Conservation (phyloP, 306 rosid species). For the Bauhinia variegata region DNA sequence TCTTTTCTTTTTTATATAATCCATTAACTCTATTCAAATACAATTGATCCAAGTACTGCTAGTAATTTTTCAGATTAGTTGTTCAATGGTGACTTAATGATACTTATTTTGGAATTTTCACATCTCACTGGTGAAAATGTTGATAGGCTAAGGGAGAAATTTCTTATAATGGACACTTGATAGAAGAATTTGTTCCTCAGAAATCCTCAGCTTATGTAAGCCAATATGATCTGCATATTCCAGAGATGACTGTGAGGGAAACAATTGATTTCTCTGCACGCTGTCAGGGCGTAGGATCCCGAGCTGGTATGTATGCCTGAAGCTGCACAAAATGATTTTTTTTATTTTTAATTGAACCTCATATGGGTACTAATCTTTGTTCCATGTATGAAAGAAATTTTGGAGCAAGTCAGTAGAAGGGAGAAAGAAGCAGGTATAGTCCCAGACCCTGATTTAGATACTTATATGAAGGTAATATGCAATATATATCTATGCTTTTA, state of each 20-base stretch:
- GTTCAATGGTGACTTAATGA: conserved; percentile 29
- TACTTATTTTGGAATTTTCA: conserved; percentile 34
- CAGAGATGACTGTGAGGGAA: conserved; percentile 84
- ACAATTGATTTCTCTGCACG: conserved; percentile 73
- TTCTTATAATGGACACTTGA: conserved; percentile 61
- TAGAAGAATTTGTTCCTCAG: conserved; percentile 67
- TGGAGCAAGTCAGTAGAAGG: conserved; percentile 64
- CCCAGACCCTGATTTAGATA: conserved; percentile 78
- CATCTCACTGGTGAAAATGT: background rate
- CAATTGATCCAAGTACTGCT: background rate
- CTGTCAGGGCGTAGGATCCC: conserved; percentile 75
- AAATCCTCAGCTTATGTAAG: conserved; percentile 74
- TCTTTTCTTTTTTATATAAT: conserved; percentile 7
- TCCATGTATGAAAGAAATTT: conserved; percentile 46
- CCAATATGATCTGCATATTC: conserved; percentile 67
- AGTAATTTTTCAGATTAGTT: background rate
- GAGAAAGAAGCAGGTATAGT: conserved; percentile 70
- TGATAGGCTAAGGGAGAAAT: conserved; percentile 58
- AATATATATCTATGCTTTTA: conserved; percentile 3
- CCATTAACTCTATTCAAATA: no score
- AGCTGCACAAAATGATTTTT: background rate
- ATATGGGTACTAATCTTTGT: background rate
- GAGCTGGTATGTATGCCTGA: conserved; percentile 53
- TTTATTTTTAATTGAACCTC: background rate
- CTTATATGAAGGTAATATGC: conserved; percentile 74